These are phyloP conservation scores for Hypericum perforatum DNA, from an alignment of 345 rosid species.

Conservation along the genomic window DNA sequence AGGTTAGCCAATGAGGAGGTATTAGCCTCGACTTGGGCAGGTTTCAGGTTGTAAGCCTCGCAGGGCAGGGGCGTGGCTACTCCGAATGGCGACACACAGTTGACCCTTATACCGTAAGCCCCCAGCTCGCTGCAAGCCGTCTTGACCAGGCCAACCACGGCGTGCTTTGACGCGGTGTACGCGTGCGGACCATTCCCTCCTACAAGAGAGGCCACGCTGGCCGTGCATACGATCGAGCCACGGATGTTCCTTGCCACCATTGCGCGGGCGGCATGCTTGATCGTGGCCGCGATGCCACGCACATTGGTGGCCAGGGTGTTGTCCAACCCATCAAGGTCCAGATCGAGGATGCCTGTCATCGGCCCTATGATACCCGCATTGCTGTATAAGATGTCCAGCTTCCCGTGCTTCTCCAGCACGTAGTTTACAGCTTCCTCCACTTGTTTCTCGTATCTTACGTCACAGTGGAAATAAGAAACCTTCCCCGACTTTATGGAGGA, in stretches of 20 bases:
- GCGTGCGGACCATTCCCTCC: conserved; percentile 71
- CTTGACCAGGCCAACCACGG: conserved; percentile 58
- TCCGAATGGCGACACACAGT: conserved; percentile 74
- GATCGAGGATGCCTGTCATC: conserved; percentile 44
- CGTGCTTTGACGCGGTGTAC: conserved; percentile 73
- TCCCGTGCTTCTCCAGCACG: conserved; percentile 37
- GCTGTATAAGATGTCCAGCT: conserved; percentile 64
- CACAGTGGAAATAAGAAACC: conserved; percentile 55
- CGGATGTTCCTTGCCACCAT: conserved; percentile 54
- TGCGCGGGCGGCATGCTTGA: conserved; percentile 72
- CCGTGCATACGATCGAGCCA: conserved; percentile 78
- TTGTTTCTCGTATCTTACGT: conserved; percentile 68
- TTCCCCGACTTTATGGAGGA: conserved; percentile 31
- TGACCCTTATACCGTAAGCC: conserved; percentile 72
- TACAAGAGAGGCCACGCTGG: conserved; percentile 48
- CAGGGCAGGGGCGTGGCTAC: conserved; percentile 76
- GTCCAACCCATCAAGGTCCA: conserved; percentile 45
- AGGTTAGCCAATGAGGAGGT: conserved; percentile 33
- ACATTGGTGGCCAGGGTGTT: conserved; percentile 52
- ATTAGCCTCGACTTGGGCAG: conserved; percentile 40
- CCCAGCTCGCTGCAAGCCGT: conserved; percentile 74
- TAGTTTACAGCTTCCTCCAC: conserved; percentile 51
- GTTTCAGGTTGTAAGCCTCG: conserved; percentile 32
- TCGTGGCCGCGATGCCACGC: conserved; percentile 63
- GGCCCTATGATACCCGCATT: conserved; percentile 78